Evolutionary conservation across 129 eudicot genomes (phyloP), one percentile per base, ranked within the genome.

Genomic region (Arctium minus): DNA sequence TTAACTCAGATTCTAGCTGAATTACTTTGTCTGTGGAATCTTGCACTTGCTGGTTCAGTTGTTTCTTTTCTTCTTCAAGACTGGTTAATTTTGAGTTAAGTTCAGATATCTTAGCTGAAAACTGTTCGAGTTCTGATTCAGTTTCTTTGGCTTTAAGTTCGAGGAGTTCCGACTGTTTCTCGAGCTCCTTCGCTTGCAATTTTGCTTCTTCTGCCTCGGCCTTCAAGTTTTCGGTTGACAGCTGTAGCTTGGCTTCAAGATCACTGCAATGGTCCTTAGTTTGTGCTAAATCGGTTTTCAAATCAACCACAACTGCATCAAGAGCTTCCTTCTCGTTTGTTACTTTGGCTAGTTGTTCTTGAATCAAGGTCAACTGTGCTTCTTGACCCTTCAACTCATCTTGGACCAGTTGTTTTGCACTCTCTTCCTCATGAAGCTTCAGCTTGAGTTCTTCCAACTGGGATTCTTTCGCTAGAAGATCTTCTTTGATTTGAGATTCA

Each of bases 41-140:
- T 85, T 89, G 87, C 74, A 88, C 74, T 85, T 87, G 83, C 60
- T 36, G 60, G 53, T 31, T 86, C 74, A 88, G 75, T 75, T 86
- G 86, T 69, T 86, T 82, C 88, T 90, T 94, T 86, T 90, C 97
- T 81, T 90, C 96, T 78, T 87, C 91, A n/a, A 83, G 83, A 82
- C 82, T 81, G 35, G 73, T 80, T 37, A 94, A 48, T 27, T 64
- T 15, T 33, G 82, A 83, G 67, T 68, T 83, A n/a, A 89, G 88
- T 79, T 90, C 89, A 4, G 89, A 33, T 69, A 87, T 39, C 77
- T 86, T 94, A 17, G 85, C 91, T 22, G 93, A 83, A 40, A 74
- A 79, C 67, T 92, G 89, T 78, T 73, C 71, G 2, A 77, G 68
- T 48, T 88, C 98, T 48, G 90, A 86, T 76, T 89, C 89, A 77